Evolutionary conservation across 2,329 filamentous ascomycete species (phyloP).

Genomic region (Rhexocercosporidium sp.): DNA sequence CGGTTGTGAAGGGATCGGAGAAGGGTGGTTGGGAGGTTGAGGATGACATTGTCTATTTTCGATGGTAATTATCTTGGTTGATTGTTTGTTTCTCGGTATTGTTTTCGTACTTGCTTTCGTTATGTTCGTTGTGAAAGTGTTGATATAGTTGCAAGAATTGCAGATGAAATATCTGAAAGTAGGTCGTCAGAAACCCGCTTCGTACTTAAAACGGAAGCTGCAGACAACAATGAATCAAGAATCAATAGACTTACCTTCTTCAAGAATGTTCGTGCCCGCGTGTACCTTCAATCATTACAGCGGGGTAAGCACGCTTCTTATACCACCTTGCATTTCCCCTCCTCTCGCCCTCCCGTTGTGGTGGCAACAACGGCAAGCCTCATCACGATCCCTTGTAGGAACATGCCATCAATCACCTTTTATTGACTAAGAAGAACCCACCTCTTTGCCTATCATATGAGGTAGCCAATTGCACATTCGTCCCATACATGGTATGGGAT

Average conservation of each 20-base stretch:
- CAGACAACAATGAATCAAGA: not conserved
- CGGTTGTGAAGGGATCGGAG: conserved; percentile 6
- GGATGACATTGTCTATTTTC: not conserved
- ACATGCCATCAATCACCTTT: not conserved
- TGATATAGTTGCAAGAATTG: too few relatives aligned
- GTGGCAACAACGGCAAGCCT: conserved; percentile 8
- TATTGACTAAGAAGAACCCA: not conserved
- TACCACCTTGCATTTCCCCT: not conserved
- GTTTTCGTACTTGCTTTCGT: not conserved
- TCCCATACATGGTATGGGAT: not conserved
- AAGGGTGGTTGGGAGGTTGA: not conserved
- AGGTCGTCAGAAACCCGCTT: not conserved
- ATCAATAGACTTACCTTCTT: not conserved
- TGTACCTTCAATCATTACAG: not conserved
- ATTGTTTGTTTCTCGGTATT: not conserved
- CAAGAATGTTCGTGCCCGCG: not conserved
- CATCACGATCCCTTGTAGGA: not conserved
- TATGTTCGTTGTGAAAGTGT: not conserved
- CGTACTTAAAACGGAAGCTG: not conserved
- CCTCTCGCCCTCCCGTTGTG: not conserved
- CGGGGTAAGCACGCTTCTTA: conserved; percentile 6
- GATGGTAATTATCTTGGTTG: not conserved
- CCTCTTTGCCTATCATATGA: not conserved
- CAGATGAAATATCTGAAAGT: too few relatives aligned
- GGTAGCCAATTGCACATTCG: not conserved